Evolutionary conservation across 441 rosid species (phyloP), one percentile per base, ranked within the genome.

Genomic region (Euphorbia schlechtendalii): DNA sequence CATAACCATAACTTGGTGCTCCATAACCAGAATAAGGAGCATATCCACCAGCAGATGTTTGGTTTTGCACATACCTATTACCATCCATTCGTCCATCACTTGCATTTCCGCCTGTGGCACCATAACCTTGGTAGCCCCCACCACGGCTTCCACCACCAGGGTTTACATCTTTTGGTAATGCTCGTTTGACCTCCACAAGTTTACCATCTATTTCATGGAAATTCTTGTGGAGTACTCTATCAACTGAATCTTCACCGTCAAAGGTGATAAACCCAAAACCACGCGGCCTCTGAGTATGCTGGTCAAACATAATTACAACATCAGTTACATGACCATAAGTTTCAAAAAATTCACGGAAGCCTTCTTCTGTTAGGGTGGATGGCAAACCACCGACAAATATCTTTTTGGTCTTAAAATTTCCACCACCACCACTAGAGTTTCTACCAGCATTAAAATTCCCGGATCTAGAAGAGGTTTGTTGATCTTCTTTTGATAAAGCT

Each of bases 341-440:
- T 71, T 87, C 89, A 77, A 92, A 92, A 68, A 89, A 87, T 56
- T 82, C 81, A 24, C 98, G 83, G 69, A 92, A 89, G 13, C 84
- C 96, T 10, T 92, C 96, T 69, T 87, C 94, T 28, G 87, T 82
- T 58, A 92, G 59, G 8, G 83, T 78, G 0, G 98, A 85, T 51
- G 98, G 96, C 83, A 92, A 78, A 22, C 98, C 96, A 58, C 98
- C 98, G 12, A 92, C 96, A 72, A 92, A 89, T 63, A 92, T 92
- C 78, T 89, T 92, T 76, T 86, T 87, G 4, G 95, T 87, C 71
- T 80, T 73, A 49, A 82, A 76, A 70, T 69, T 76, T 64, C 90
- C 87, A 32, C 84, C 87, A 51, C 80, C 77, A 51, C 81, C 77
- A 54, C 80, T 83, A 73, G 82, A 62, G 71, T 72, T 82, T 82